Evolutionary conservation across 2,329 filamentous ascomycete species (phyloP), one percentile per base, ranked within the genome.

Genomic region (Colletotrichum ledebouriae): DNA sequence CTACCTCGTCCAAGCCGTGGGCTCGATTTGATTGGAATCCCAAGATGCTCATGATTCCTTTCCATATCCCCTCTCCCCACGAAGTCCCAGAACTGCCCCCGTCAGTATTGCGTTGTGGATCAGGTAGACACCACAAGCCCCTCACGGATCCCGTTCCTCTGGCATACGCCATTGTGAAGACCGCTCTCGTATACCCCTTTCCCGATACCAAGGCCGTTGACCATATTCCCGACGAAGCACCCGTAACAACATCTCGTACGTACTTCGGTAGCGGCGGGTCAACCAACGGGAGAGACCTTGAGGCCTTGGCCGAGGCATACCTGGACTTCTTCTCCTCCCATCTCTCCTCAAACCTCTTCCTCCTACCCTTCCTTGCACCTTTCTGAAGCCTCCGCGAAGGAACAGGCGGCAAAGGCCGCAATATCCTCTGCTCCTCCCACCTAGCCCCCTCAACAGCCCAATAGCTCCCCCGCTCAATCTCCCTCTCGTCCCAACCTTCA

Each of bases 341-440:
- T 3, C 9, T 17, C 6, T 52, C 34, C 53, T 22, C 15, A 17
- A 25, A 12, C 13, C 9, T 34, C 53, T 9, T 60, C 11, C 34
- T 20, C 34, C 15, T 66, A 20, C n/a, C 17, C 4, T 6, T 25
- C 6, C 25, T 9, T 4, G 17, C 6, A 6, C 25, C 5, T 6
- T 17, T 29, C 20, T 20, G 42, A 33, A 20, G 39, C 46, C 34
- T 33, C 5, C 17, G 20, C 41, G 41, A 9, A 13, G 13, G 6
- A 10, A 29, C 10, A 4, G 37, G 37, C 37, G 37, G 37, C 13
- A 6, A 13, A 6, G 37, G 37, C 37, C 13, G 37, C 11, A 39
- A 39, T 4, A n/a, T 39, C 39, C 55, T 53, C 46, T 67, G 59
- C 61, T 68, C 65, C 46, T 59, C 65, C 53, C 61, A 68, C 46